These are phyloP conservation scores for Flaveria bidentis DNA, from an alignment of 129 eudicot genomes.

Conservation along the genomic window DNA sequence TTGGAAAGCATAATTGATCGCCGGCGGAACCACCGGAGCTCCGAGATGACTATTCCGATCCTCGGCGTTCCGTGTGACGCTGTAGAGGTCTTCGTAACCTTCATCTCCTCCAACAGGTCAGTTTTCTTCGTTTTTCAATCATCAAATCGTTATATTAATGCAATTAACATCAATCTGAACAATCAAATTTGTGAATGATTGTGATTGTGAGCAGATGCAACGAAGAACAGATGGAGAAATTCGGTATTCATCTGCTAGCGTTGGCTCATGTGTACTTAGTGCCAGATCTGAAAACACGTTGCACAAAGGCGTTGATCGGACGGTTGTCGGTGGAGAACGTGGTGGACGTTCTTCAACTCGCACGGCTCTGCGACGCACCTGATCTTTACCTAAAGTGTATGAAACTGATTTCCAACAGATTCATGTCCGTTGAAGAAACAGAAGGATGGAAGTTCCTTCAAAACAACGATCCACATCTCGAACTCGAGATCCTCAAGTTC, in stretches of 20 bases:
- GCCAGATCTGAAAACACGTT: slow-evolving; percentile 66
- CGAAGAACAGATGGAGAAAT: slow-evolving; percentile 72
- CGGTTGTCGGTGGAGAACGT: slow-evolving; percentile 61
- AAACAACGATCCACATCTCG: slow-evolving; percentile 75
- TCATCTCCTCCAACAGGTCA: slow-evolving; percentile 58
- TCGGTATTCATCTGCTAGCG: slow-evolving; percentile 84
- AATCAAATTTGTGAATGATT: too few relatives aligned
- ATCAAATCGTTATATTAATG: neutral
- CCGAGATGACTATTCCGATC: slow-evolving; percentile 54
- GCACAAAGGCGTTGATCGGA: slow-evolving; percentile 63
- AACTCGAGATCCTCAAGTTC: slow-evolving; percentile 86
- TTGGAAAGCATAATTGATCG: slow-evolving; percentile 58
- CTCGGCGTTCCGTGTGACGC: slow-evolving; percentile 91
- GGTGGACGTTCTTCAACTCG: slow-evolving; percentile 83
- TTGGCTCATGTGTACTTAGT: slow-evolving; percentile 80
- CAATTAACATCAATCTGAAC: neutral
- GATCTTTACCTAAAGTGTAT: slow-evolving; percentile 64
- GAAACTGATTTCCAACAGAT: slow-evolving; percentile 57
- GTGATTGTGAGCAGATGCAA: slow-evolving; percentile 44
- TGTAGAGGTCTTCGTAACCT: slow-evolving; percentile 65
- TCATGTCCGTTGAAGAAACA: slow-evolving; percentile 66
- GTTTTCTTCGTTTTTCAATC: neutral
- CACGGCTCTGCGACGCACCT: slow-evolving; percentile 54
- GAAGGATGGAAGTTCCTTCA: slow-evolving; percentile 95
- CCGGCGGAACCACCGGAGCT: slow-evolving; percentile 50